Evolutionary conservation across 2,329 filamentous ascomycete species (phyloP).

Genomic region (Aureobasidium sp.): DNA sequence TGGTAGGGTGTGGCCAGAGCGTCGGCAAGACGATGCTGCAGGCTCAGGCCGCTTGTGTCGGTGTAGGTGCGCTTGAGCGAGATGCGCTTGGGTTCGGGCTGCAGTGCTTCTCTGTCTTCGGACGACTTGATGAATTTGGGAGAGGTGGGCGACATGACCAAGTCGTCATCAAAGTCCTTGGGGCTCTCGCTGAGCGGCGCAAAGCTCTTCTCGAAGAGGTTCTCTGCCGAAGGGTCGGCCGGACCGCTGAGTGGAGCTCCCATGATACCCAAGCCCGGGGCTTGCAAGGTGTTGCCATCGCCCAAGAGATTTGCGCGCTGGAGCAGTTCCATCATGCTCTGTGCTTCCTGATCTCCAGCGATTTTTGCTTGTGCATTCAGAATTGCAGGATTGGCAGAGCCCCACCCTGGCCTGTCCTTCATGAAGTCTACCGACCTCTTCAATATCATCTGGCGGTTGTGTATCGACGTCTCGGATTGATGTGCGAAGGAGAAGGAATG

Average conservation of each 20-base stretch:
- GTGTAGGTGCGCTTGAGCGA: conserved; percentile 78
- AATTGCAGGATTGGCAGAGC: conserved; percentile 65
- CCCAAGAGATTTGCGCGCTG: conserved; percentile 73
- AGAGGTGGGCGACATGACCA: conserved; percentile 1
- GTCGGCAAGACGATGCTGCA: conserved; percentile 80
- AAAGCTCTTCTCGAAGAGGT: conserved; percentile 82
- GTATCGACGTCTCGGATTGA: conserved; percentile 84
- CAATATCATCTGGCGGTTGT: conserved; percentile 85
- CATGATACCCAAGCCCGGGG: conserved; percentile 39
- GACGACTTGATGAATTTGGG: neutral
- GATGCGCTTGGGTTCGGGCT: conserved; percentile 18
- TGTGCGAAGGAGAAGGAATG: conserved; percentile 98
- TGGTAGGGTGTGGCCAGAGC: conserved; percentile 76
- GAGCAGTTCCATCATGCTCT: conserved; percentile 84
- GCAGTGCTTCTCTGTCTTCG: conserved; percentile 2
- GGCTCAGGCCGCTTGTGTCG: conserved; percentile 64
- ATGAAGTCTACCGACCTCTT: conserved; percentile 96
- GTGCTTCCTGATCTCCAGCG: conserved; percentile 75
- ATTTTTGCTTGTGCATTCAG: conserved; percentile 76
- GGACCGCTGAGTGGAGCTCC: conserved; percentile 73
- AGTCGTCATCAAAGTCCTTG: conserved; percentile 4
- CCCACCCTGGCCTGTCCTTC: conserved; percentile 83
- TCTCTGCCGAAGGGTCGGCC: conserved; percentile 62
- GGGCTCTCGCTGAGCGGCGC: conserved; percentile 43
- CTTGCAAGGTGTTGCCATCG: conserved; percentile 47